Percentiles rank a stretch among this genome's conserved stretches.
phyloP scores from a whole-genome alignment of 768 basidiomycete species.

The Amanita pallidorosea region DNA sequence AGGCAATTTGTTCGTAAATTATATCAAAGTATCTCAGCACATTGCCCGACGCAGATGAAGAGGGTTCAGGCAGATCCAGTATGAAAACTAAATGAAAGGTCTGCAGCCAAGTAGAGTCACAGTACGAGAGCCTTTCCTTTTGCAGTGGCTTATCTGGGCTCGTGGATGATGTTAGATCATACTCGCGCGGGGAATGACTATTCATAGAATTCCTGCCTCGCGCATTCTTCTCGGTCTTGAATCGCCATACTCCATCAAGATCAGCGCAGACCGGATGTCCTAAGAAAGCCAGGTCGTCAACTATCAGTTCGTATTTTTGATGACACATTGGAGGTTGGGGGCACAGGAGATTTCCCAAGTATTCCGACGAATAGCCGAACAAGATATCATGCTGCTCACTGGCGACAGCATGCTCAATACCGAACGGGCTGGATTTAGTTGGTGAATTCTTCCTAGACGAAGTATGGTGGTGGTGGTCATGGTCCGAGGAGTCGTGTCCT shows the following conservation, averaged over 20 bases:
- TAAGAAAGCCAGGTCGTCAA: slow-evolving; percentile 87
- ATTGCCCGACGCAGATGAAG: slow-evolving; percentile 71
- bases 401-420: slow-evolving; percentile 19
- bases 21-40: slow-evolving; percentile 74
- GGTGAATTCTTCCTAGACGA: slow-evolving; percentile 45
- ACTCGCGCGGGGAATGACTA: slow-evolving; percentile 20
- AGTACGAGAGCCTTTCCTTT: slow-evolving; percentile 22
- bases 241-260: slow-evolving; percentile 62
- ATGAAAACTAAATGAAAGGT: slow-evolving; percentile 84
- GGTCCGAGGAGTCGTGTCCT: slow-evolving; percentile 17
- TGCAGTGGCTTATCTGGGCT: slow-evolving; percentile 18
- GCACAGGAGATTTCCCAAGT: slow-evolving; percentile 72
- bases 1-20: slow-evolving; percentile 82
- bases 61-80: slow-evolving; percentile 83
- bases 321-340: slow-evolving; percentile 78
- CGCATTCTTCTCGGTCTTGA: slow-evolving; percentile 50
- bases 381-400: slow-evolving; percentile 52
- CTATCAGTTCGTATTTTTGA: slow-evolving; percentile 86
- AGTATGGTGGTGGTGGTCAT: slow-evolving; percentile 37
- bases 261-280: slow-evolving; percentile 90
- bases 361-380: slow-evolving; percentile 75
- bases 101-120: slow-evolving; percentile 43
- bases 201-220: slow-evolving; percentile 48
- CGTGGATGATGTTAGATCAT: slow-evolving; percentile 16
- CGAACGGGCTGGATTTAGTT: slow-evolving; percentile 28